These are phyloP conservation scores for Volvox africanus DNA, from an alignment of 139 green algal genomes.

Conservation along the genomic window DNA sequence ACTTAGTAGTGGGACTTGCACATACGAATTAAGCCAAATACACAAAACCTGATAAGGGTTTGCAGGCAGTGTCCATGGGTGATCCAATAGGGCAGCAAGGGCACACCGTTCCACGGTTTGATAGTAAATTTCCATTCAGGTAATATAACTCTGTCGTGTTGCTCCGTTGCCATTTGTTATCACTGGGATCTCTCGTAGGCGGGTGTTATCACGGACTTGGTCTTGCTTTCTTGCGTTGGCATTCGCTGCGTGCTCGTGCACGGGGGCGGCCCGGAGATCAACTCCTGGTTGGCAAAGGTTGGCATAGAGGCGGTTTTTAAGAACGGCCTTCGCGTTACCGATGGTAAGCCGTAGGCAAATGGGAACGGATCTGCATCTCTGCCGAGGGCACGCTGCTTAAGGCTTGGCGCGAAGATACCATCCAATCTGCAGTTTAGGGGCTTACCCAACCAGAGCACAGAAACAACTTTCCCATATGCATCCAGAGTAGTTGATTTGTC, in stretches of 20 bases:
- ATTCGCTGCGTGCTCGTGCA: constrained; percentile 96
- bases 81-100: no score
- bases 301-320: constrained; percentile 96
- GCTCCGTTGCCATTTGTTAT: no score
- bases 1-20: not conserved
- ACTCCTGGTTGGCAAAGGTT: constrained; percentile 96
- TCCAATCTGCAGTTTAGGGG: no score
- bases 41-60: no score
- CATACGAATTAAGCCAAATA: not conserved
- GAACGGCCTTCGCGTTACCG: constrained; percentile 97
- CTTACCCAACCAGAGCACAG: no score
- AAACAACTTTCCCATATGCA: no score
- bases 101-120: no score
- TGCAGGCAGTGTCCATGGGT: no score
- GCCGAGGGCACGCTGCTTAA: not conserved
- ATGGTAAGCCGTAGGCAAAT: constrained; percentile 67
- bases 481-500: no score
- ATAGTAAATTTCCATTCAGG: no score
- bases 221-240: constrained; percentile 94
- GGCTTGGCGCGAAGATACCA: not conserved
- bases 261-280: constrained; percentile 99
- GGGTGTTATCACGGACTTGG: constrained; percentile 95
- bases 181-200: constrained; percentile 60
- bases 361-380: no score
- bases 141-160: no score